Conservation (phyloP, 306 rosid genomes). For the Castanea crenata region DNA sequence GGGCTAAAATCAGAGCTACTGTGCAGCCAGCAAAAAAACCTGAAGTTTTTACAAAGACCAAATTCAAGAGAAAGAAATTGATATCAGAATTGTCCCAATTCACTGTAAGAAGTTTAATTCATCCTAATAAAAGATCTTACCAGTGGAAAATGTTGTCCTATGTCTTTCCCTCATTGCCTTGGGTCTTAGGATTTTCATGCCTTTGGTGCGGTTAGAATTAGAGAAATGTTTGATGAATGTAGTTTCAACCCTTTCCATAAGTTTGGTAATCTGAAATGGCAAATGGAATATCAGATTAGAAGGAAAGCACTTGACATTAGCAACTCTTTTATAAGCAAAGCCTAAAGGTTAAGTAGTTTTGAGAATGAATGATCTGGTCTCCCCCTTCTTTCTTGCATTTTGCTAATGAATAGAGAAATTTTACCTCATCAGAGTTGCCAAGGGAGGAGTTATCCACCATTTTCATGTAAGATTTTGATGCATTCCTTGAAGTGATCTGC, state of each 20-base stretch:
- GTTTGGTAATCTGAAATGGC: conserved; percentile 31
- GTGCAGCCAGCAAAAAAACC: conserved; percentile 74
- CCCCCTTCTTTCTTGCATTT: too few relatives aligned
- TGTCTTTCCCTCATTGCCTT: conserved; percentile 59
- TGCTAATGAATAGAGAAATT: not conserved
- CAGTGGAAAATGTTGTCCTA: conserved; percentile 55
- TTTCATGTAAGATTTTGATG: conserved; percentile 58
- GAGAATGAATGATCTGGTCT: too few relatives aligned
- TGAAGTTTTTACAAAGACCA: conserved; percentile 17
- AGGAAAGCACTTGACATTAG: too few relatives aligned
- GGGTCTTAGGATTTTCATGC: conserved; percentile 59
- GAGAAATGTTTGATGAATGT: conserved; percentile 60
- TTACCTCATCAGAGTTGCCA: conserved; percentile 73
- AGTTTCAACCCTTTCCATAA: conserved; percentile 51
- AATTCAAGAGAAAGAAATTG: conserved; percentile 2
- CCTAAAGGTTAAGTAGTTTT: too few relatives aligned
- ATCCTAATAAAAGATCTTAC: conserved; percentile 21
- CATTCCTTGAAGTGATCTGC: conserved; percentile 62
- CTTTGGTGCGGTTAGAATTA: conserved; percentile 60
- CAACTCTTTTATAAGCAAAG: too few relatives aligned
- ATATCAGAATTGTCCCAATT: too few relatives aligned
- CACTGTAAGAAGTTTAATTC: too few relatives aligned
- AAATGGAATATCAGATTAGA: not conserved
- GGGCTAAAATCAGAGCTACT: conserved; percentile 48
- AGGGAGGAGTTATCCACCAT: conserved; percentile 66